phyloP scores from a whole-genome alignment of 768 basidiomycete species.

The Kwoniella dendrophila region DNA sequence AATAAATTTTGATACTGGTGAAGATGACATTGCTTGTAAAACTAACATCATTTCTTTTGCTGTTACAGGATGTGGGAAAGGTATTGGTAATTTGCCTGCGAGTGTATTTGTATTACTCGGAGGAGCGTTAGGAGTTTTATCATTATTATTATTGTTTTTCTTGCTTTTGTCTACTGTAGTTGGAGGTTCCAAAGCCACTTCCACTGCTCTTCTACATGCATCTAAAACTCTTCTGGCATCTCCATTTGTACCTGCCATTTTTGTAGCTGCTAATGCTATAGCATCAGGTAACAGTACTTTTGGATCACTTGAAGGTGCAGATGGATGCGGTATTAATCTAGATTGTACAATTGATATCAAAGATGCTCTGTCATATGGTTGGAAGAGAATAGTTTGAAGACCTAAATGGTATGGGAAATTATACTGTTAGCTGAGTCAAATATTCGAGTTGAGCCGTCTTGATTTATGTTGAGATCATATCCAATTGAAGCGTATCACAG shows the following conservation, averaged over 20 bases:
- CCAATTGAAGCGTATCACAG: neutral
- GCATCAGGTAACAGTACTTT: slow-evolving; percentile 68
- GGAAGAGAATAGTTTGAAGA: slow-evolving; percentile 62
- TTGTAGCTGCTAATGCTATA: slow-evolving; percentile 80
- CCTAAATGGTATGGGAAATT: slow-evolving; percentile 23
- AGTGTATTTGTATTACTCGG: neutral
- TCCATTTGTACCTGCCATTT: slow-evolving; percentile 79
- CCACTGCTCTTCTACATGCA: slow-evolving; percentile 86
- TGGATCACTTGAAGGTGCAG: slow-evolving; percentile 57
- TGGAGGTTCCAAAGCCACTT: slow-evolving; percentile 63
- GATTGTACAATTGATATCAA: slow-evolving; percentile 84
- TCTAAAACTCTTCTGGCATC: slow-evolving; percentile 92
- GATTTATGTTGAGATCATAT: neutral
- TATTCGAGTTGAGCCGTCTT: neutral
- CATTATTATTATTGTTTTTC: neutral
- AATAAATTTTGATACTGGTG: slow-evolving; percentile 81
- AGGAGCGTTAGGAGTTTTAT: too few species aligned
- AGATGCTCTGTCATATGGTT: slow-evolving; percentile 73
- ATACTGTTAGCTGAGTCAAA: neutral
- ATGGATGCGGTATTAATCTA: slow-evolving; percentile 63
- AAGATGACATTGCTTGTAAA: slow-evolving; percentile 83
- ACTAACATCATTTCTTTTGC: slow-evolving; percentile 76
- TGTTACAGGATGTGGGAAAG: slow-evolving; percentile 60
- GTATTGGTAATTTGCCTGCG: slow-evolving; percentile 42
- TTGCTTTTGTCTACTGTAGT: neutral